Base-by-base conservation (phyloP, 2,329 filamentous ascomycete genomes). In the Graphiopsis chlorocephala region DNA sequence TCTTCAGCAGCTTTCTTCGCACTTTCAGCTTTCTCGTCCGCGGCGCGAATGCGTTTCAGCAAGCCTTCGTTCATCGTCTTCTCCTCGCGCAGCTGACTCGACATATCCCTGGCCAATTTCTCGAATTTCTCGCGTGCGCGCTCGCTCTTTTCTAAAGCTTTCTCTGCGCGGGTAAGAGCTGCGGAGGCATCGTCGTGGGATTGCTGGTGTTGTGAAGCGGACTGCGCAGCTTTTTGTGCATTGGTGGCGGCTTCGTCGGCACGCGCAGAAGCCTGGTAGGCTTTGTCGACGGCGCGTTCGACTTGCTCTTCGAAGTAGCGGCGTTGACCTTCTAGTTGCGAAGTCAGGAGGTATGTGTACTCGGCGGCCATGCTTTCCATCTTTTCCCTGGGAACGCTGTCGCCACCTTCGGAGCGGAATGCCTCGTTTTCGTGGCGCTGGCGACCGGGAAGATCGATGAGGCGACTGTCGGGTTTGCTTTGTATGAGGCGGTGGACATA, bases 401-500 rank as follows among this genome's bases (percentile, higher is more conserved):
- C 91, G 45, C 86, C 84, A 5, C 77, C 77, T 67, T 82, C 73
- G 2, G 72, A 70, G 20, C 75, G 68, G 63, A 76, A 78, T 1
- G 76, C 76, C 59, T 77, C 72, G 56, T 78, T 78, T 45, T 74
- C 75, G 48, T 77, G 75, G 26, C 72, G 67, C 26, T 62, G 64
- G 20, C 69, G 64, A 15, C 56, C 53, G 12, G 35, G 92, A n/a
- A 97, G 83, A 76, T 98, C 94, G 20, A 97, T 90, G 3, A 97
- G 84, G 50, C 63, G n/a, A 64, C 61, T 12, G 75, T 97, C 93
- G 11, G 92, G 89, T 80, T 97, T 97, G 74, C 93, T 92, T 69
- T 96, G 90, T 64, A 99, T 96, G 60, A 98, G 86, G 11, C 95
- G 89, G 78, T 99, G 95, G 57, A 98, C 95, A 84, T 97, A 99